Percentiles rank a stretch among this genome's conserved stretches.
Conservation (phyloP, 257 asterid genomes). For the Jasminum sambac region DNA sequence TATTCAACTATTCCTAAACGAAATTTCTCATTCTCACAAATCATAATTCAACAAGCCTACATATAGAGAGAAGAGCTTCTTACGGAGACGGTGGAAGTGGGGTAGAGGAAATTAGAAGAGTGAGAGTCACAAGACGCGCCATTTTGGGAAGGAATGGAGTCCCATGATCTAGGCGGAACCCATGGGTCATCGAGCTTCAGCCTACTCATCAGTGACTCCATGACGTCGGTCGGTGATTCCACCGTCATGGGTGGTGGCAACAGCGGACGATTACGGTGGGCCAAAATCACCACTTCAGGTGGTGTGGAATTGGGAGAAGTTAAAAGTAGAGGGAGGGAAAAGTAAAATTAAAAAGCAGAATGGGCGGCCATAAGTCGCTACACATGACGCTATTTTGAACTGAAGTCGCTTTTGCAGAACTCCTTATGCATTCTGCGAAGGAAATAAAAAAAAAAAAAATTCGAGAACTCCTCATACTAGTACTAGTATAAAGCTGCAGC, state of each 20-base stretch:
- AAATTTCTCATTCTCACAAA: not conserved
- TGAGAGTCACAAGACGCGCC: constrained; percentile 40
- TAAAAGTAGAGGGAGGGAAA: not conserved
- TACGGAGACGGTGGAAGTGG: constrained; percentile 65
- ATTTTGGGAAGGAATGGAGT: constrained; percentile 55
- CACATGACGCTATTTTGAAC: no score
- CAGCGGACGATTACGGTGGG: constrained; percentile 24
- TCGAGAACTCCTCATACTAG: no score
- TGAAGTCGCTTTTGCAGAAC: no score
- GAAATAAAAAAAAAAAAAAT: no score
- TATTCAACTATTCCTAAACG: constrained; percentile 8
- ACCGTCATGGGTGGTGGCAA: constrained; percentile 46
- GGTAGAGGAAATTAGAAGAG: constrained; percentile 36
- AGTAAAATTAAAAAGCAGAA: not conserved
- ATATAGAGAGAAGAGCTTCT: constrained; percentile 8
- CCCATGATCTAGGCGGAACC: constrained; percentile 83
- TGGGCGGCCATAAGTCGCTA: no score
- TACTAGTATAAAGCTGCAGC: no score
- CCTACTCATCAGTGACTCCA: constrained; percentile 54
- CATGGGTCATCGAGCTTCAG: constrained; percentile 71
- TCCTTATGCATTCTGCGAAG: no score
- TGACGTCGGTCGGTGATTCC: constrained; percentile 43
- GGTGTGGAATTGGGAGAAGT: not conserved
- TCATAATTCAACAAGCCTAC: constrained; percentile 3
- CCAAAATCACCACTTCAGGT: constrained; percentile 2